A percentile compares a stretch with the other conserved stretches of the same genome.
Conservation (phyloP, 2,329 filamentous ascomycete species). For the Emmonsiellopsis sp. region DNA sequence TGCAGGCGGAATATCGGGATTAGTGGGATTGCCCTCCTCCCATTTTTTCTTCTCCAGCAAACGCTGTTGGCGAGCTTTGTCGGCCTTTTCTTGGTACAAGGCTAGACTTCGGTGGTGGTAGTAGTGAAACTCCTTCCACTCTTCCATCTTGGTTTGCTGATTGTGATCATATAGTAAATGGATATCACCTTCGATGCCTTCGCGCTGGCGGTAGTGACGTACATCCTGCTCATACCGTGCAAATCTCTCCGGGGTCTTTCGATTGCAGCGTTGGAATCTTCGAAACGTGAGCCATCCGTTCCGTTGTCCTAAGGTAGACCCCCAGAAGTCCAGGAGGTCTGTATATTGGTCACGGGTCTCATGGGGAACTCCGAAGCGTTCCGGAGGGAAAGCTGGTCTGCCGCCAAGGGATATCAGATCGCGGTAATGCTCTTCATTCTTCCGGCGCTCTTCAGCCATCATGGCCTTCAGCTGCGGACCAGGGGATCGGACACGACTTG, state of each 20-base stretch:
- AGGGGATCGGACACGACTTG: too few relatives aligned
- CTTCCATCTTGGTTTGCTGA: conserved; percentile 4
- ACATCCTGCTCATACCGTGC: background rate
- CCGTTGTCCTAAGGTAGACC: background rate
- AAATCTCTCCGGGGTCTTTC: background rate
- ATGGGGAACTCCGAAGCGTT: background rate
- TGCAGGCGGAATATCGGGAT: background rate
- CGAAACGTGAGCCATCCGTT: background rate
- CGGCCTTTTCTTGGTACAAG: background rate
- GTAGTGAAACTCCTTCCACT: conserved; percentile 7
- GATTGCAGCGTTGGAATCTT: background rate
- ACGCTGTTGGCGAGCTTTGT: background rate
- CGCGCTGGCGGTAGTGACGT: background rate
- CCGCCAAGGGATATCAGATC: background rate
- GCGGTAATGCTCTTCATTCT: background rate
- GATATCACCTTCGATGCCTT: conserved; percentile 3
- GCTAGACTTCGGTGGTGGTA: background rate
- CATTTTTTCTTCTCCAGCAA: background rate
- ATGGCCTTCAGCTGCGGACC: background rate
- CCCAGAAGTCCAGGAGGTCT: background rate
- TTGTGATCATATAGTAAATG: conserved; percentile 2
- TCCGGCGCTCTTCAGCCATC: background rate
- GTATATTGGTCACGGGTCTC: background rate
- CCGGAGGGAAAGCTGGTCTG: background rate
- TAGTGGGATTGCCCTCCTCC: background rate